These are phyloP conservation scores for Entonaema liquescens DNA, from an alignment of 495 filamentous ascomycete species.

Conservation along the genomic window DNA sequence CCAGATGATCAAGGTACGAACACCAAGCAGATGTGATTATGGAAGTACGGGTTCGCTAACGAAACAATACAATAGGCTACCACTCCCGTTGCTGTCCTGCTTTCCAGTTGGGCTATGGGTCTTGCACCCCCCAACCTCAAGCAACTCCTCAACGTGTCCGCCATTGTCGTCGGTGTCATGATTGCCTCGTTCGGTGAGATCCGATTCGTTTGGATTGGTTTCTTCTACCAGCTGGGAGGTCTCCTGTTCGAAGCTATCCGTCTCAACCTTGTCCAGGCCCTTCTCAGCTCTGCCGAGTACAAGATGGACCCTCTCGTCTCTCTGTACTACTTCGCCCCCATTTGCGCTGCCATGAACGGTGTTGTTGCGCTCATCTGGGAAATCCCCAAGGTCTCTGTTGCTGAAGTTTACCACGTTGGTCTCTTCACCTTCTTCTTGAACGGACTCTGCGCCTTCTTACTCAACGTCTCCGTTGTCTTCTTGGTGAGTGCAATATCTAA, in stretches of 20 bases:
- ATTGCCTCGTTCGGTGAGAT: conserved; percentile 94
- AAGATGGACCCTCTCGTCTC: conserved; percentile 98
- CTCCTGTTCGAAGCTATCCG: conserved; percentile 90
- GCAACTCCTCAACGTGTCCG: conserved; percentile 82
- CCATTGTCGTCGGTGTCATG: conserved; percentile 89
- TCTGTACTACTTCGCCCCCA: conserved; percentile 94
- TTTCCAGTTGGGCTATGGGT: conserved; percentile 84
- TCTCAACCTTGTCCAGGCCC: conserved; percentile 88
- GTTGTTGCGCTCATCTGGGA: conserved; percentile 81
- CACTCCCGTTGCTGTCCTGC: conserved; percentile 86
- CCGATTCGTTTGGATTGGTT: conserved; percentile 85
- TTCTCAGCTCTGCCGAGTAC: conserved; percentile 88
- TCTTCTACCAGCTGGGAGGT: conserved; percentile 85
- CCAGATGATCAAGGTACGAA: conserved; percentile 86
- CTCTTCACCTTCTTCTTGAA: conserved; percentile 79
- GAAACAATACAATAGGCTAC: conserved; percentile 68
- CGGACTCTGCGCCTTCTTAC: conserved; percentile 81
- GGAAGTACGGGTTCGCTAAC: conserved; percentile 35
- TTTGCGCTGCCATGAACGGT: conserved; percentile 91
- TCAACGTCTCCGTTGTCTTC: conserved; percentile 95
- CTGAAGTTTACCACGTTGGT: conserved; percentile 78
- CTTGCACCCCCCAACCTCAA: conserved; percentile 79
- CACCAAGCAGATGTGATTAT: not conserved
- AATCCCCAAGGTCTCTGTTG: conserved; percentile 72
- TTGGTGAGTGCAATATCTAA: conserved; percentile 67